phyloP scores from a whole-genome alignment of 2,329 filamentous ascomycete genomes.

The Dothistroma septosporum region DNA sequence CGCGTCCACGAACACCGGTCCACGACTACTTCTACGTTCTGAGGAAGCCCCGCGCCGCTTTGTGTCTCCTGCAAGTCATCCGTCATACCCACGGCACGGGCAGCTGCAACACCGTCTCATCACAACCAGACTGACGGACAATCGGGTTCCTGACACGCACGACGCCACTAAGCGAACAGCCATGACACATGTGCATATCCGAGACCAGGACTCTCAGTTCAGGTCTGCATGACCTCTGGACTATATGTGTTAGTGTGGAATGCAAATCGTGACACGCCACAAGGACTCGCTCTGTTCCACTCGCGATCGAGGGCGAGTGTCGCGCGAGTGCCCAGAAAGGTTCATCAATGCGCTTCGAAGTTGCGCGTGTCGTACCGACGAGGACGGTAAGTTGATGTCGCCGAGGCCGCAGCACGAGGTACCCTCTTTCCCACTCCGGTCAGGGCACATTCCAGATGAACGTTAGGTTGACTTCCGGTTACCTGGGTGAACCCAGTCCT shows the following conservation, averaged over 20 bases:
- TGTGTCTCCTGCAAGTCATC: slow-evolving; percentile 24
- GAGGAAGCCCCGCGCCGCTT: not conserved
- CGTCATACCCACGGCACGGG: slow-evolving; percentile 15
- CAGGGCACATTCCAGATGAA: slow-evolving; percentile 11
- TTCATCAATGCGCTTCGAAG: too few species aligned
- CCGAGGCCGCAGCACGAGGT: not conserved
- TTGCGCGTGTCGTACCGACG: too few species aligned
- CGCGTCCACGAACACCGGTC: not conserved
- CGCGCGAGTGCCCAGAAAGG: too few species aligned
- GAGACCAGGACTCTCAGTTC: not conserved
- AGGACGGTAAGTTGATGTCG: not conserved
- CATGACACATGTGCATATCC: not conserved
- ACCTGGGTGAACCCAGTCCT: slow-evolving; percentile 22
- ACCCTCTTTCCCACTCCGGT: slow-evolving; percentile 12
- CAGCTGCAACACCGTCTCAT: slow-evolving; percentile 3
- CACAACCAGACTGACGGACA: not conserved
- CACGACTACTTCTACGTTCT: not conserved
- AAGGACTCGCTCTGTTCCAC: too few species aligned
- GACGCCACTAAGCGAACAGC: not conserved
- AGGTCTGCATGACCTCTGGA: not conserved
- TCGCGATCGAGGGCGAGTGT: too few species aligned
- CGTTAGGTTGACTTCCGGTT: slow-evolving; percentile 16
- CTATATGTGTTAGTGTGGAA: not conserved
- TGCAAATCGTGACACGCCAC: not conserved
- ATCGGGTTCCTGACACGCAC: not conserved